A percentile compares a stretch with the other conserved stretches of the same genome.
phyloP scores from a whole-genome alignment of 768 basidiomycete species.

The Naematelia encephala region DNA sequence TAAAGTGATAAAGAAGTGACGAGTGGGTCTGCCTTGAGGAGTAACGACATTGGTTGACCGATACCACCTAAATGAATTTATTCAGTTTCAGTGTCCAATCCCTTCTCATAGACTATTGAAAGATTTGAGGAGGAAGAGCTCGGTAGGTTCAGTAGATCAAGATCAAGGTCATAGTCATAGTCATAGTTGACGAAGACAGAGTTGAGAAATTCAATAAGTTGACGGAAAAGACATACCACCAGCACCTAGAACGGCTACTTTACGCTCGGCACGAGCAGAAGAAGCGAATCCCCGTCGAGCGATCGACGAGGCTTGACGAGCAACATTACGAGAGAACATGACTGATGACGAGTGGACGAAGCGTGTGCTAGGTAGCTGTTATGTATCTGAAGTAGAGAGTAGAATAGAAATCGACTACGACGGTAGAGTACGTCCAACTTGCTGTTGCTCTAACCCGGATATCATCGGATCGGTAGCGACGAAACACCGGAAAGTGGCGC shows the following conservation, averaged over 20 bases:
- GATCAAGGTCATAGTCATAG: no score
- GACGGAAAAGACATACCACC: slow-evolving; percentile 66
- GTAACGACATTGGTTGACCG: slow-evolving; percentile 89
- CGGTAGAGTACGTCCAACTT: not conserved
- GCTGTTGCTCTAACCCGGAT: no score
- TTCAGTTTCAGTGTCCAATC: not conserved
- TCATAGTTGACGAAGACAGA: not conserved
- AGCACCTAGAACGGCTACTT: slow-evolving; percentile 78
- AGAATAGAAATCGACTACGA: not conserved
- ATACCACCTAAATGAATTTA: slow-evolving; percentile 71
- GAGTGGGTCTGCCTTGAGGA: slow-evolving; percentile 79
- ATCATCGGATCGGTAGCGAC: not conserved
- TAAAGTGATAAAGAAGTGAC: slow-evolving; percentile 76
- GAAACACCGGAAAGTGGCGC: not conserved
- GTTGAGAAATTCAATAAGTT: not conserved
- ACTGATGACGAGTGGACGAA: not conserved
- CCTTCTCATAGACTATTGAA: not conserved
- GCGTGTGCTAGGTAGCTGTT: no score
- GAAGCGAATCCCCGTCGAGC: slow-evolving; percentile 48
- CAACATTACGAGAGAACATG: slow-evolving; percentile 48
- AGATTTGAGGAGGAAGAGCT: not conserved
- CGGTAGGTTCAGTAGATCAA: no score
- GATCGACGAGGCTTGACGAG: slow-evolving; percentile 30
- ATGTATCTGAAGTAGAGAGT: no score
- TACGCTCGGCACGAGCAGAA: slow-evolving; percentile 45